Evolutionary conservation across 2,329 filamentous ascomycete genomes (phyloP).

Genomic region (Fusarium torulosum): DNA sequence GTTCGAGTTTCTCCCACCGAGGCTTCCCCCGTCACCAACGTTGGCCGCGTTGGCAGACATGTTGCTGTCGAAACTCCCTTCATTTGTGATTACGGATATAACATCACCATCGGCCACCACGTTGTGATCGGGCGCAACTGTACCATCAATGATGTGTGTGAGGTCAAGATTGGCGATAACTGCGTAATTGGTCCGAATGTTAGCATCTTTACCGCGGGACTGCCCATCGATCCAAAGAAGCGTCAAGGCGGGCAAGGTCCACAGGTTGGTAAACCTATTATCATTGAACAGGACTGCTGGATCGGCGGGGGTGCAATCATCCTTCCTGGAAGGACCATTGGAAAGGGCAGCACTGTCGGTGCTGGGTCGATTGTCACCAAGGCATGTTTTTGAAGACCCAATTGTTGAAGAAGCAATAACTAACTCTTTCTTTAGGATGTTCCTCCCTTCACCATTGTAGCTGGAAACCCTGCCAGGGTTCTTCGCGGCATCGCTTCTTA

Average conservation of each 20-base stretch:
- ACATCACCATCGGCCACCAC: conserved; percentile 87
- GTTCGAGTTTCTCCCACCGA: conserved; percentile 68
- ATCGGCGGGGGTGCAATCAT: conserved; percentile 83
- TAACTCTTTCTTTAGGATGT: conserved; percentile 63
- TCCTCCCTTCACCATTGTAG: conserved; percentile 75
- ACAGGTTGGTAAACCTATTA: conserved; percentile 77
- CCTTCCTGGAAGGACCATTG: conserved; percentile 83
- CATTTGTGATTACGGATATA: conserved; percentile 94
- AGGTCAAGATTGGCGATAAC: conserved; percentile 83
- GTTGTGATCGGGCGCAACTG: conserved; percentile 87
- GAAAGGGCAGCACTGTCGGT: conserved; percentile 81
- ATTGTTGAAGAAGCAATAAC: background rate
- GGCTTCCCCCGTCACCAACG: conserved; percentile 64
- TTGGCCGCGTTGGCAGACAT: conserved; percentile 77
- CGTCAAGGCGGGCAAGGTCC: conserved; percentile 80
- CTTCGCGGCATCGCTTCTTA: conserved; percentile 56
- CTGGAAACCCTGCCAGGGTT: conserved; percentile 76
- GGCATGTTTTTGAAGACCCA: conserved; percentile 55
- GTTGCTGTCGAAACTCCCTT: conserved; percentile 90
- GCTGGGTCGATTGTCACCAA: conserved; percentile 89
- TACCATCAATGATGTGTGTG: conserved; percentile 86
- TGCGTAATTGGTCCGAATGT: conserved; percentile 86
- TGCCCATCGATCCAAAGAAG: conserved; percentile 78
- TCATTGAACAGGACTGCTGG: conserved; percentile 88
- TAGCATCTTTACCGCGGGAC: conserved; percentile 82